Evolutionary conservation across 257 asterid species (phyloP).

Genomic region (Solanum raphanifolium): DNA sequence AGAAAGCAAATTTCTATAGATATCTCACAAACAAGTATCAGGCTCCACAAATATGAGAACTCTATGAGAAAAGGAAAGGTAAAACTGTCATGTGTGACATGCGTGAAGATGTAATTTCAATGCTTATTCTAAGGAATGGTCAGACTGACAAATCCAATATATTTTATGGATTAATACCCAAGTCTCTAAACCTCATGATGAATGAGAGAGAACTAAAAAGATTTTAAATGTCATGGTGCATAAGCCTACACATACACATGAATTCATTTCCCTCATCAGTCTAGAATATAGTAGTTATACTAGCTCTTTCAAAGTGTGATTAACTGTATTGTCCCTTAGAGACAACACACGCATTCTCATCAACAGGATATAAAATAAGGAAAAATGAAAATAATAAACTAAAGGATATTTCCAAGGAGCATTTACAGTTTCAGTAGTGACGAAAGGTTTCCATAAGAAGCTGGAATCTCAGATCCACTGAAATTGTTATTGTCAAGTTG

Average conservation of each 20-base stretch:
- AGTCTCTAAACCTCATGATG: background rate
- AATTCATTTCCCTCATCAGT: background rate
- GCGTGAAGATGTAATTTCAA: background rate
- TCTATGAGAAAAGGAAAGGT: background rate
- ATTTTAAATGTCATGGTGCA: background rate
- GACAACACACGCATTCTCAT: background rate
- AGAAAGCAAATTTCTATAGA: background rate
- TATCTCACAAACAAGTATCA: background rate
- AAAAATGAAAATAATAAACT: background rate
- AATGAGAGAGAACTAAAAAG: background rate
- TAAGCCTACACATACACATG: background rate
- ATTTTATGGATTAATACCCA: background rate
- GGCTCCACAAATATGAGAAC: background rate
- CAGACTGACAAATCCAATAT: background rate
- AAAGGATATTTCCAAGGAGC: background rate
- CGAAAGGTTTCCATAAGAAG: slow-evolving; percentile 26
- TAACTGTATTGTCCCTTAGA: background rate
- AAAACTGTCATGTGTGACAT: background rate
- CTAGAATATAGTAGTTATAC: background rate
- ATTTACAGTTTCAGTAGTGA: slow-evolving; percentile 28
- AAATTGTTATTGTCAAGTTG: slow-evolving; percentile 44
- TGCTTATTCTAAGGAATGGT: background rate
- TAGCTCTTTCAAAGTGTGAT: background rate
- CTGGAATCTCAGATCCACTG: slow-evolving; percentile 30
- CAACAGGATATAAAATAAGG: background rate